phyloP scores from a whole-genome alignment of 2,329 filamentous ascomycete species.

The Pseudopithomyces maydicus region DNA sequence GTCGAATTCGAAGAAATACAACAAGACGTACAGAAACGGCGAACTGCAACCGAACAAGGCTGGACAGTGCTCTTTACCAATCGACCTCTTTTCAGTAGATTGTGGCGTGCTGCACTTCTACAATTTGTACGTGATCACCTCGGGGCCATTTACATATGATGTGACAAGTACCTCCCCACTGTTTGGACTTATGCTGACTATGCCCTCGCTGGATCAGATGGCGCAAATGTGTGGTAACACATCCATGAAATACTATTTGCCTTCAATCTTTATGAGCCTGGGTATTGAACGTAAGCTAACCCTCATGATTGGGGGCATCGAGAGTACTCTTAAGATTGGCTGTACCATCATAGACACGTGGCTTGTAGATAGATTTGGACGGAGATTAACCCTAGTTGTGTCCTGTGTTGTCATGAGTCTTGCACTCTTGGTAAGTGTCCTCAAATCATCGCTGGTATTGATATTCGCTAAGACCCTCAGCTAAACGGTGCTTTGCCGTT shows the following conservation, averaged over 20 bases:
- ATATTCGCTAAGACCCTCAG: conserved; percentile 36
- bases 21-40: conserved; percentile 50
- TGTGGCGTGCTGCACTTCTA: conserved; percentile 62
- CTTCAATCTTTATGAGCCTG: conserved; percentile 57
- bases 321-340: conserved; percentile 63
- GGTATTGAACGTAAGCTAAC: conserved; percentile 56
- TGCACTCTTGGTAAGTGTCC: conserved; percentile 56
- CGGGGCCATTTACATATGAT: neutral
- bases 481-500: conserved; percentile 61
- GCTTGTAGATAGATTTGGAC: conserved; percentile 60
- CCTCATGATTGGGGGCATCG: conserved; percentile 60
- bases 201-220: neutral
- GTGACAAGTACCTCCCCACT: too few relatives aligned
- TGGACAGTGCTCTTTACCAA: conserved; percentile 59
- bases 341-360: conserved; percentile 63
- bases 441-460: too few relatives aligned
- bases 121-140: conserved; percentile 56
- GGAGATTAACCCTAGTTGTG: conserved; percentile 54
- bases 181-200: too few relatives aligned
- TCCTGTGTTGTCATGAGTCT: conserved; percentile 60
- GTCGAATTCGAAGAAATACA: conserved; percentile 53
- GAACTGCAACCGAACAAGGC: conserved; percentile 39
- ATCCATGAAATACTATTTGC: conserved; percentile 66
- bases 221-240: conserved; percentile 65
- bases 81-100: conserved; percentile 54